A percentile compares a stretch with the other conserved stretches of the same genome.
phyloP scores from a whole-genome alignment of 1,284 basidiomycete genomes.

The Trichosporon ovoides region DNA sequence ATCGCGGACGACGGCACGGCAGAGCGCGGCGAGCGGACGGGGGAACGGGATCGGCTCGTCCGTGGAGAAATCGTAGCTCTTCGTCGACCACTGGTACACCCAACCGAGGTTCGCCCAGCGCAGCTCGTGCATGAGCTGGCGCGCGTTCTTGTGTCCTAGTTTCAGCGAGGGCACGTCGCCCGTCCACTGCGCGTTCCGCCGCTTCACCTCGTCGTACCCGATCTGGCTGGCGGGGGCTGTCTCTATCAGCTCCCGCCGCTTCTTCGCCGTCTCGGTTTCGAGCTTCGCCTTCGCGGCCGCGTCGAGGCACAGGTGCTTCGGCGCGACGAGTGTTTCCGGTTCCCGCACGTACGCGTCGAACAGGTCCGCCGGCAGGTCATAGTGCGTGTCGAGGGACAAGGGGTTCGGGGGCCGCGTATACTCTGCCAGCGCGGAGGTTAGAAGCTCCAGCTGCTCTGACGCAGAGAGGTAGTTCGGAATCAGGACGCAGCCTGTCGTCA shows the following conservation, averaged over 20 bases:
- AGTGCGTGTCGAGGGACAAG: slow-evolving; percentile 81
- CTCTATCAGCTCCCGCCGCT: slow-evolving; percentile 26
- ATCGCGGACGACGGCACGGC: slow-evolving; percentile 57
- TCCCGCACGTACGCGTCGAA: slow-evolving; percentile 50
- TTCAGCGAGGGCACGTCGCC: slow-evolving; percentile 29
- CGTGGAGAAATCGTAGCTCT: slow-evolving; percentile 74
- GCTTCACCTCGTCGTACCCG: slow-evolving; percentile 42
- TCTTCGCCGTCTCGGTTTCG: not conserved
- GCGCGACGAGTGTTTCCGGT: slow-evolving; percentile 28
- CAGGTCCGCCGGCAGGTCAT: slow-evolving; percentile 60
- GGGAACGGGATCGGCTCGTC: slow-evolving; percentile 60
- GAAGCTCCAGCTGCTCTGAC: slow-evolving; percentile 60
- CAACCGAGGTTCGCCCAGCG: slow-evolving; percentile 91
- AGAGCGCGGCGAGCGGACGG: slow-evolving; percentile 56
- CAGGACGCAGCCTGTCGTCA: slow-evolving; percentile 66
- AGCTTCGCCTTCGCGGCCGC: not conserved
- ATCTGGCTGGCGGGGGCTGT: slow-evolving; percentile 36
- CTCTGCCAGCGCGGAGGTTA: slow-evolving; percentile 63
- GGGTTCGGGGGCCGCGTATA: slow-evolving; percentile 75
- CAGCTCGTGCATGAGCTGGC: slow-evolving; percentile 62
- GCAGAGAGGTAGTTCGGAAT: slow-evolving; percentile 65
- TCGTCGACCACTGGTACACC: slow-evolving; percentile 86
- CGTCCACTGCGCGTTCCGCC: slow-evolving; percentile 33
- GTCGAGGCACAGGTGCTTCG: slow-evolving; percentile 19
- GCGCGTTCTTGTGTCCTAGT: slow-evolving; percentile 61